Evolutionary conservation across 139 green algal species (phyloP).

Genomic region (Mychonastes homosphaera): DNA sequence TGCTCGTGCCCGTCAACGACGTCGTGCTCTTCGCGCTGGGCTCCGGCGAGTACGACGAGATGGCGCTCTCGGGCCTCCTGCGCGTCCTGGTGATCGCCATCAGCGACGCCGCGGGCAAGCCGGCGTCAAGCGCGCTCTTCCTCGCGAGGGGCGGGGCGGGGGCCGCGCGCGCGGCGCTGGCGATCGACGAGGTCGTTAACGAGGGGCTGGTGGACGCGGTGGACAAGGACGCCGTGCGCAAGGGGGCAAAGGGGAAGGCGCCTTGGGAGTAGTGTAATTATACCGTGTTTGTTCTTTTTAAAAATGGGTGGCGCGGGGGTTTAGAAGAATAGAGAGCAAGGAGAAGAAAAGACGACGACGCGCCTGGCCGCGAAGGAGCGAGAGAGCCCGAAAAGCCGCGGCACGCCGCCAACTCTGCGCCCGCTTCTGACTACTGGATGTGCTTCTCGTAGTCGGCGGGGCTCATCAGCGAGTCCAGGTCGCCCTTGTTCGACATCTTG

Average conservation of each 20-base stretch:
- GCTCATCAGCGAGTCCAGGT: constrained; percentile 71
- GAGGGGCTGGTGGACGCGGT: constrained; percentile 36
- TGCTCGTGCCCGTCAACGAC: constrained; percentile 34
- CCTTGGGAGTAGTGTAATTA: no score
- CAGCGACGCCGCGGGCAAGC: constrained; percentile 32
- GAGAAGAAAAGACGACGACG: no score
- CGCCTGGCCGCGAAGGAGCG: no score
- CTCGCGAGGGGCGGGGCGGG: constrained; percentile 41
- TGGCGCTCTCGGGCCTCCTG: constrained; percentile 42
- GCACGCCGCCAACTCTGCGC: no score
- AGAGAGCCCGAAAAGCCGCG: no score
- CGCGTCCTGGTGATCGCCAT: constrained; percentile 37
- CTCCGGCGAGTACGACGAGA: constrained; percentile 62
- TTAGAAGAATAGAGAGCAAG: no score
- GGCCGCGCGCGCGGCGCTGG: constrained; percentile 27
- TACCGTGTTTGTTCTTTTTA: no score
- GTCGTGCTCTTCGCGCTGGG: constrained; percentile 59
- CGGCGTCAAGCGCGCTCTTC: constrained; percentile 26
- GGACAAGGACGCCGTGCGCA: constrained; percentile 32
- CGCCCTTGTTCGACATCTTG: constrained; percentile 66
- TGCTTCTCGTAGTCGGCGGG: constrained; percentile 65
- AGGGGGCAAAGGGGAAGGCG: constrained; percentile 35
- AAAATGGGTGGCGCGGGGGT: no score
- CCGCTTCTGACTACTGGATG: constrained; percentile 37
- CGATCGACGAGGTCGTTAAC: constrained; percentile 44